Evolutionary conservation across 1,139 yeast species (phyloP), one percentile per base, ranked within the genome.

Genomic region (Debaryomyces coudertii): DNA sequence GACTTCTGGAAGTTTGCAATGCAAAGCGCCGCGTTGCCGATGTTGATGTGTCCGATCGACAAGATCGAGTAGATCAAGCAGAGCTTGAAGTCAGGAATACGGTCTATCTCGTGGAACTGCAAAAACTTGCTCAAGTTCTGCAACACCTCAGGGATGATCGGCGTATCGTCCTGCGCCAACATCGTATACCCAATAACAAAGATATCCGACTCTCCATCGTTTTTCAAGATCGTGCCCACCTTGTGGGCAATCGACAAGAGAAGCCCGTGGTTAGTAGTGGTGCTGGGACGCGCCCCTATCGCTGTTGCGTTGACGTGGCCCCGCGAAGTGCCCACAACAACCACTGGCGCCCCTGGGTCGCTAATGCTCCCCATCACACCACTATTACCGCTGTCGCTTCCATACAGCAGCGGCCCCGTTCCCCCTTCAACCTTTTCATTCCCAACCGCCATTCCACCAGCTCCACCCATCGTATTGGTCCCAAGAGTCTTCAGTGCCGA

Each of bases 1-100:
- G 73, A 61, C 48, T 66, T 75, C 47, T 65, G 71, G 51, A 73
- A 72, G 49, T 62, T 66, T 6, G 57, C 58, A 11, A 69, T 59
- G 4, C 72, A 65, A 42, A 68, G 69, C 5, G 44, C 44, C 7
- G 49, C 33, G 14, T 60, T 48, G 22, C 56, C 53, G 41, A 56
- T 55, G 16, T 53, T 45, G 14, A 54, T 49, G 40, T 49, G 57
- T 5, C 74, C 74, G 16, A 66, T 52, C 2, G 68, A 56, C 14
- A 68, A 49, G 2, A 66, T 52, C 4, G 65, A 51, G 48, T 66
- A 66, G 5, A 65, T 57, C 16, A 66, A 49, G 7, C 69, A 69
- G 23, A 64, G 50, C 46, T 65, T 65, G 47, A 66, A 66, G 43
- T 63, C 62, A 8, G 37, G 33, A 20, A 25, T 36, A 14, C 35